phyloP scores from a whole-genome alignment of 805 yeast genomes.

The Diddensiella caesifluorescens region DNA sequence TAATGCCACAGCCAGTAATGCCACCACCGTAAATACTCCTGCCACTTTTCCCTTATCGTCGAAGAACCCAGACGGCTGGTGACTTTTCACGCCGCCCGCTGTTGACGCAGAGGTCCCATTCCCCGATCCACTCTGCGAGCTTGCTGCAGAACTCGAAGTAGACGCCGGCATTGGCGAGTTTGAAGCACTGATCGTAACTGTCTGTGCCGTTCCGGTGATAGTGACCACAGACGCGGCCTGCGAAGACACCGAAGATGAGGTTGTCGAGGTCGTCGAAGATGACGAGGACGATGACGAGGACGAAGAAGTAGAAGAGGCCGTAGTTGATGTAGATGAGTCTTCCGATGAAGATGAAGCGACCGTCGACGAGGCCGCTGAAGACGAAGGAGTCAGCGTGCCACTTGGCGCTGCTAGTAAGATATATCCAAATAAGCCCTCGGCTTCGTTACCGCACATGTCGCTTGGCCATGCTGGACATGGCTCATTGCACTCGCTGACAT shows the following conservation, averaged over 20 bases:
- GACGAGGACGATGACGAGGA: slow-evolving; percentile 16
- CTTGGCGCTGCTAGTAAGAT: slow-evolving; percentile 37
- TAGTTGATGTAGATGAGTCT: slow-evolving; percentile 22
- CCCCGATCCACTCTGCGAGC: slow-evolving; percentile 8
- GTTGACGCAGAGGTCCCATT: slow-evolving; percentile 9
- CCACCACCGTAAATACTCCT: slow-evolving; percentile 79
- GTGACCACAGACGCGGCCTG: slow-evolving; percentile 27
- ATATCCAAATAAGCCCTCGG: slow-evolving; percentile 49
- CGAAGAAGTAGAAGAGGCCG: slow-evolving; percentile 18
- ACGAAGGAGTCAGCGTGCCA: slow-evolving; percentile 23
- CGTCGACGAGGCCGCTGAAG: slow-evolving; percentile 23
- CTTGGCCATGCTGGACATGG: slow-evolving; percentile 43
- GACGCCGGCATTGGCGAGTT: slow-evolving; percentile 13
- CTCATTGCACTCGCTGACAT: slow-evolving; percentile 32
- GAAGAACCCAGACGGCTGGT: too few species aligned
- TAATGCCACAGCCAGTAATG: slow-evolving; percentile 49
- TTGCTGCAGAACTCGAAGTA: slow-evolving; percentile 12
- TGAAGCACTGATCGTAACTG: slow-evolving; percentile 21
- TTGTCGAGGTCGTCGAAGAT: slow-evolving; percentile 17
- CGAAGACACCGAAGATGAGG: slow-evolving; percentile 20
- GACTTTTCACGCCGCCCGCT: too few species aligned
- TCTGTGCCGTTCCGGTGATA: slow-evolving; percentile 23
- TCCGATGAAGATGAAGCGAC: slow-evolving; percentile 20
- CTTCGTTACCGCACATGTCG: slow-evolving; percentile 41
- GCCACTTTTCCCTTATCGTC: slow-evolving; percentile 71